Conservation (phyloP, 192 early-diverging fungal genomes). For the Mortierella claussenii region DNA sequence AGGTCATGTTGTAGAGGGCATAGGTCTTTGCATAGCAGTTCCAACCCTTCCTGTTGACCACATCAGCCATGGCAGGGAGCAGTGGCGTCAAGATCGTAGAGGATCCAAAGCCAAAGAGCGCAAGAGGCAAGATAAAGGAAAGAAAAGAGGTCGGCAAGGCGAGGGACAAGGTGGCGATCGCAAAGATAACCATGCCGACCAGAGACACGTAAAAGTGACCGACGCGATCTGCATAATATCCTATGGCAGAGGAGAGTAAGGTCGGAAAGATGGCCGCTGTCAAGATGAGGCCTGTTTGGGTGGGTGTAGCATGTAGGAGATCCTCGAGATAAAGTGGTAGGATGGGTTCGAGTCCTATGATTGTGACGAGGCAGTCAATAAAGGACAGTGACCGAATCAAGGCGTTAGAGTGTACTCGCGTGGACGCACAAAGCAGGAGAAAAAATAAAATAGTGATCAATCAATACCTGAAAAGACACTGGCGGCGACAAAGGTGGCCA, state of each 20-base stretch:
- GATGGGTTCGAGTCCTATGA: slow-evolving; percentile 63
- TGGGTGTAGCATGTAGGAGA: slow-evolving; percentile 46
- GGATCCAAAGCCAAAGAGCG: slow-evolving; percentile 63
- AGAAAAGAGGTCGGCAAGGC: slow-evolving; percentile 51
- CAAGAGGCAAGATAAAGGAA: slow-evolving; percentile 56
- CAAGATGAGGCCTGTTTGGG: slow-evolving; percentile 68
- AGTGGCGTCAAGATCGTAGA: slow-evolving; percentile 70
- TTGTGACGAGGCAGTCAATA: not conserved
- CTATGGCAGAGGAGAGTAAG: slow-evolving; percentile 66
- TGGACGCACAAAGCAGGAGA: no score
- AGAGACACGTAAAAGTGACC: slow-evolving; percentile 59
- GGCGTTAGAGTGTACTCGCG: no score
- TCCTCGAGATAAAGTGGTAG: slow-evolving; percentile 62
- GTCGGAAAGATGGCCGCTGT: slow-evolving; percentile 77
- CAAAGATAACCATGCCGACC: slow-evolving; percentile 61
- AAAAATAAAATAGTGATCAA: not conserved
- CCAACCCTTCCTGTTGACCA: slow-evolving; percentile 71
- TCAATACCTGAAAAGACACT: slow-evolving; percentile 61
- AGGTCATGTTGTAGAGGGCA: slow-evolving; percentile 82
- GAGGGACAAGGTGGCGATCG: slow-evolving; percentile 55
- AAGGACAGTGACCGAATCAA: no score
- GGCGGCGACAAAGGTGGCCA: slow-evolving; percentile 58
- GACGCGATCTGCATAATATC: slow-evolving; percentile 60
- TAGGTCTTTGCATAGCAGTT: slow-evolving; percentile 69
- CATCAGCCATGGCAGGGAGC: slow-evolving; percentile 74